Conservation (phyloP, 345 rosid species). For the Triadica sebifera region DNA sequence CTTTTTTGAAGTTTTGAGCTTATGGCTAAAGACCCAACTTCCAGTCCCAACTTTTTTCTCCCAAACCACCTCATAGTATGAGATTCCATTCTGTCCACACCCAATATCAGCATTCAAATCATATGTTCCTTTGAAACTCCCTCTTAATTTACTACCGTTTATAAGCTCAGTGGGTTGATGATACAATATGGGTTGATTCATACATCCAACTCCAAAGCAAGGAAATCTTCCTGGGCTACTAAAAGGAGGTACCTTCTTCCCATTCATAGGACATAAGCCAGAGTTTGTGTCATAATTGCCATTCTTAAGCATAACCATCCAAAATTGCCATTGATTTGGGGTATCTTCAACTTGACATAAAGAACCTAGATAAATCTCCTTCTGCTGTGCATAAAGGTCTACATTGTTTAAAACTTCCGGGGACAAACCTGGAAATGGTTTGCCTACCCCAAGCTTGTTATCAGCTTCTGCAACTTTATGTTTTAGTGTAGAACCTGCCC, state of each 20-base stretch:
- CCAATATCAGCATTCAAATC: conserved; percentile 23
- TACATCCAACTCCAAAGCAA: conserved; percentile 34
- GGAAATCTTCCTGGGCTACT: conserved; percentile 25
- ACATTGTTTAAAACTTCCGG: conserved; percentile 15
- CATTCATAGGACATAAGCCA: conserved; percentile 29
- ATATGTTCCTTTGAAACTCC: conserved; percentile 32
- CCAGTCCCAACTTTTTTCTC: conserved; percentile 20
- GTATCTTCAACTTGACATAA: conserved; percentile 27
- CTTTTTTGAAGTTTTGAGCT: conserved; percentile 36
- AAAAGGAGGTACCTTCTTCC: conserved; percentile 26
- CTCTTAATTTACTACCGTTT: conserved; percentile 18
- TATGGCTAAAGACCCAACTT: conserved; percentile 30
- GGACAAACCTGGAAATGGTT: conserved; percentile 21
- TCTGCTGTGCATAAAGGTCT: conserved; percentile 28
- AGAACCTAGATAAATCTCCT: conserved; percentile 28
- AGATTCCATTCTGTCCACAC: conserved; percentile 12
- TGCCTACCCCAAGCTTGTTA: conserved; percentile 32
- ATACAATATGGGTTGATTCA: conserved; percentile 29
- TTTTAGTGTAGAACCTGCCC: conserved; percentile 42
- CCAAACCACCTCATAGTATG: conserved; percentile 32
- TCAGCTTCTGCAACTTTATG: conserved; percentile 25
- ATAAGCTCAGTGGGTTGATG: conserved; percentile 26
- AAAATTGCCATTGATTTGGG: conserved; percentile 32
- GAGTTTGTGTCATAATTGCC: conserved; percentile 30
- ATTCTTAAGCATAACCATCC: conserved; percentile 40